Evolutionary conservation across 2,329 filamentous ascomycete genomes (phyloP).

Genomic region (Alternaria panax): DNA sequence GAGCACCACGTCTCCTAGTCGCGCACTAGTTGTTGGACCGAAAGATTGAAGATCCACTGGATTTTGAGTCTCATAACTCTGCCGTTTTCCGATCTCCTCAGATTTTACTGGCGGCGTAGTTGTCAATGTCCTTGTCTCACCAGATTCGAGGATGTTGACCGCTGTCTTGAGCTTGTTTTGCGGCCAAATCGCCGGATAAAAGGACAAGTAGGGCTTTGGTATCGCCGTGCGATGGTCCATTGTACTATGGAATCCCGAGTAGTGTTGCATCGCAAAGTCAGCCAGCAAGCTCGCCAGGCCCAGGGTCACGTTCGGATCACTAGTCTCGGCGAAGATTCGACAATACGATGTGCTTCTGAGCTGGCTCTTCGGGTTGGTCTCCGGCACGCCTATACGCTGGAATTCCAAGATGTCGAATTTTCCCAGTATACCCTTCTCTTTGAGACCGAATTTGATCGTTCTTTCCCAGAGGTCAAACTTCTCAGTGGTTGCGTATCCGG

Average conservation of each 20-base stretch:
- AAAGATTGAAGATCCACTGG: slow-evolving; percentile 36
- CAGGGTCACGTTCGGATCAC: slow-evolving; percentile 28
- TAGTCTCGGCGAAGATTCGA: slow-evolving; percentile 42
- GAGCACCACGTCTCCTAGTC: slow-evolving; percentile 54
- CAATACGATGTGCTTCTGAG: slow-evolving; percentile 44
- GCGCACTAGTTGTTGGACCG: slow-evolving; percentile 28
- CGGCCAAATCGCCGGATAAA: slow-evolving; percentile 41
- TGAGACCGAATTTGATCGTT: slow-evolving; percentile 56
- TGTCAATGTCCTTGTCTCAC: background rate
- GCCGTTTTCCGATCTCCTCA: slow-evolving; percentile 18
- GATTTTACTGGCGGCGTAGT: background rate
- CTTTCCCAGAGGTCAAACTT: slow-evolving; percentile 61
- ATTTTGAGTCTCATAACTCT: slow-evolving; percentile 45
- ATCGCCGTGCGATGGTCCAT: slow-evolving; percentile 40
- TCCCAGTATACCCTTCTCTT: slow-evolving; percentile 47
- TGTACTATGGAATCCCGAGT: slow-evolving; percentile 42
- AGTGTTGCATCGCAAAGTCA: slow-evolving; percentile 44
- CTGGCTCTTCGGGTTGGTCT: slow-evolving; percentile 36
- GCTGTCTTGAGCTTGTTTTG: slow-evolving; percentile 38
- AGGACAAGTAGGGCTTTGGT: slow-evolving; percentile 43
- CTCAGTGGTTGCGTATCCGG: slow-evolving; percentile 55
- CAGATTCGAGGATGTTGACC: slow-evolving; percentile 45
- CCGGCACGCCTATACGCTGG: slow-evolving; percentile 51
- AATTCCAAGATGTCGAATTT: slow-evolving; percentile 62
- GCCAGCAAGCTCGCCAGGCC: slow-evolving; percentile 30